These are phyloP conservation scores for Chaetomium strumarium DNA, from an alignment of 2,329 filamentous ascomycete species.

Conservation along the genomic window DNA sequence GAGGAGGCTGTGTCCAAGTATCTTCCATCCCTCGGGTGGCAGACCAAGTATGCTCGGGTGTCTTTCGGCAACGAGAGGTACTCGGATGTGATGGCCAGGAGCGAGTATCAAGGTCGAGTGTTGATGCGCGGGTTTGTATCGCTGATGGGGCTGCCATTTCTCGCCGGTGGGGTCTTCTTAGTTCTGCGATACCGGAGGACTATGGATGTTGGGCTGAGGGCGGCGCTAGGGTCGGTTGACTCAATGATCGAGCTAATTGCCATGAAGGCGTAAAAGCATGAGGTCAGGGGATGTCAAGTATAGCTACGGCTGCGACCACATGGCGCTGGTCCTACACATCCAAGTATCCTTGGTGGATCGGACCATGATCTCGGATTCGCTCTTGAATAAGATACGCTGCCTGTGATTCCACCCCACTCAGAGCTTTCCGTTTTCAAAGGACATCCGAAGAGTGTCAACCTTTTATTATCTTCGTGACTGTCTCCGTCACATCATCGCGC, in stretches of 20 bases:
- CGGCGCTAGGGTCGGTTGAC: slow-evolving; percentile 19
- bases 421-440: no score
- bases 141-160: slow-evolving; percentile 24
- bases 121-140: slow-evolving; percentile 43
- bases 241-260: slow-evolving; percentile 18
- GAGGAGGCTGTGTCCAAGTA: slow-evolving; percentile 78
- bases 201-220: slow-evolving; percentile 18
- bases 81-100: slow-evolving; percentile 68
- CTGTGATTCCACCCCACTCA: no score
- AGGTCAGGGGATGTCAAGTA: no score
- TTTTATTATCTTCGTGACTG: no score
- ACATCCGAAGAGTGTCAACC: no score
- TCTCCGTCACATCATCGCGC: no score
- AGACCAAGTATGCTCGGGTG: slow-evolving; percentile 85
- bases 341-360: no score
- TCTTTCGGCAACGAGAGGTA: slow-evolving; percentile 94
- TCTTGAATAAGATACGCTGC: no score
- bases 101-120: slow-evolving; percentile 61
- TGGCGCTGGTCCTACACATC: no score
- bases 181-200: slow-evolving; percentile 19
- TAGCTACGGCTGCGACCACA: no score
- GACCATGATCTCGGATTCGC: no score
- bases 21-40: slow-evolving; percentile 74
- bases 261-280: slow-evolving; percentile 7
- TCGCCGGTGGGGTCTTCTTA: slow-evolving; percentile 17